Evolutionary conservation across 768 basidiomycete species (phyloP).

Genomic region (Candolleomyces aberdarensis): DNA sequence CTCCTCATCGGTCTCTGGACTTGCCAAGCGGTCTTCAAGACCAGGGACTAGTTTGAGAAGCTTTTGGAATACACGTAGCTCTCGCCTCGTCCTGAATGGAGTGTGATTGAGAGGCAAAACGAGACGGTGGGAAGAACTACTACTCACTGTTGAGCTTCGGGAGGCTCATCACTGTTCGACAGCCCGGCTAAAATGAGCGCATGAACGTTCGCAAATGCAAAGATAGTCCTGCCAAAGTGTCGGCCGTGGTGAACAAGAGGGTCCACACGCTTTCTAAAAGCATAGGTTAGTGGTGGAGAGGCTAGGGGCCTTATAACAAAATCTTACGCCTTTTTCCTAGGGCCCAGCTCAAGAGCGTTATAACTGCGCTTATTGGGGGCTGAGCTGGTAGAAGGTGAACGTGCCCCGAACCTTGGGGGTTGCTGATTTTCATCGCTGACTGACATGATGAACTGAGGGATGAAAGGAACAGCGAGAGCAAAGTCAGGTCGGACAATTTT

Average conservation of each 20-base stretch:
- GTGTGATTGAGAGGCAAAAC: not conserved
- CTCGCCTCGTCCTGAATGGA: not conserved
- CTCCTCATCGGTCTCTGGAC: not conserved
- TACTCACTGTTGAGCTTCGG: not conserved
- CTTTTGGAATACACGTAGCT: not conserved
- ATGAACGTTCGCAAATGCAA: too few relatives aligned
- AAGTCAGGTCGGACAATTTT: too few relatives aligned
- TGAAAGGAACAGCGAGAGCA: too few relatives aligned
- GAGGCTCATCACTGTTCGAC: not conserved
- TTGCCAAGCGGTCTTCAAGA: not conserved
- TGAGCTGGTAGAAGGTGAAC: too few relatives aligned
- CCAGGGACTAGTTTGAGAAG: not conserved
- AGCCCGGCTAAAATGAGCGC: too few relatives aligned
- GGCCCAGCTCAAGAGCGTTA: too few relatives aligned
- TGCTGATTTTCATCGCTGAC: too few relatives aligned
- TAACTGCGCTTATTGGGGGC: too few relatives aligned
- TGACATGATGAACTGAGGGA: too few relatives aligned
- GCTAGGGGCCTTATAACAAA: not conserved
- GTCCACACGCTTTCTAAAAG: not conserved
- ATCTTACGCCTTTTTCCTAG: not conserved
- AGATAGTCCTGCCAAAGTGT: too few relatives aligned
- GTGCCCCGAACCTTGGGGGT: too few relatives aligned
- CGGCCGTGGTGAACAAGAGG: too few relatives aligned
- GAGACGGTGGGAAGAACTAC: not conserved
- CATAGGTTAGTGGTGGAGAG: not conserved